A percentile compares a stretch with the other conserved stretches of the same genome.
phyloP scores from a whole-genome alignment of 495 filamentous ascomycete species.

The Bathelium albidoporum region DNA sequence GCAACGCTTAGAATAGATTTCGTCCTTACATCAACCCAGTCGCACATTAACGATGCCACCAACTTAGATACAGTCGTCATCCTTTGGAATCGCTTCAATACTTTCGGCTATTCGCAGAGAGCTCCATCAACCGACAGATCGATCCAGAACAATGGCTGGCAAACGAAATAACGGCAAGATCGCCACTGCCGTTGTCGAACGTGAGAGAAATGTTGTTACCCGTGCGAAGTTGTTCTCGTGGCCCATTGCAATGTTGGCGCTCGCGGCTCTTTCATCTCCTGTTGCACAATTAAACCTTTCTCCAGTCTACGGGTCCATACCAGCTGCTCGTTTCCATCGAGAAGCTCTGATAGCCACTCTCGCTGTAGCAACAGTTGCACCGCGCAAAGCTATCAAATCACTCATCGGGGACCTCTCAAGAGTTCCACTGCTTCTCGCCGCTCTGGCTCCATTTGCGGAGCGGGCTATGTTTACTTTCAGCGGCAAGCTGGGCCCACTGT shows the following conservation, averaged over 20 bases:
- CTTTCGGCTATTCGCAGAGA: neutral
- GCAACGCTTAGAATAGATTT: neutral
- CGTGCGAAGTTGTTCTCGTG: conserved; percentile 24
- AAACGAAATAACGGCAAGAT: neutral
- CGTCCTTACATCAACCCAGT: neutral
- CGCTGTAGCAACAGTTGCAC: conserved; percentile 51
- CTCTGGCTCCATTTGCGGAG: conserved; percentile 64
- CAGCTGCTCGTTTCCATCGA: conserved; percentile 59
- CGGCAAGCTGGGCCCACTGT: conserved; percentile 49
- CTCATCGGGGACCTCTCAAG: conserved; percentile 33
- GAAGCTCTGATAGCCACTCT: conserved; percentile 52
- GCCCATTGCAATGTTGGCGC: conserved; percentile 39
- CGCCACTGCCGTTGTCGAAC: neutral
- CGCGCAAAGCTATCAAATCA: conserved; percentile 36
- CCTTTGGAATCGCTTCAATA: neutral
- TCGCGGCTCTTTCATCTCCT: conserved; percentile 64
- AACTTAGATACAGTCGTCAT: no score
- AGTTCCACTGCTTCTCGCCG: conserved; percentile 56
- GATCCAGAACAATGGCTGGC: neutral
- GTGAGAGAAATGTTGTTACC: neutral
- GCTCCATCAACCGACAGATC: neutral
- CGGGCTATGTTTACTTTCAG: conserved; percentile 56
- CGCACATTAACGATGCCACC: no score
- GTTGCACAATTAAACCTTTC: conserved; percentile 65
- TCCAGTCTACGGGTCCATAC: conserved; percentile 77